These are phyloP conservation scores for Bruguiera sexangula DNA, from an alignment of 345 rosid species.

Conservation along the genomic window DNA sequence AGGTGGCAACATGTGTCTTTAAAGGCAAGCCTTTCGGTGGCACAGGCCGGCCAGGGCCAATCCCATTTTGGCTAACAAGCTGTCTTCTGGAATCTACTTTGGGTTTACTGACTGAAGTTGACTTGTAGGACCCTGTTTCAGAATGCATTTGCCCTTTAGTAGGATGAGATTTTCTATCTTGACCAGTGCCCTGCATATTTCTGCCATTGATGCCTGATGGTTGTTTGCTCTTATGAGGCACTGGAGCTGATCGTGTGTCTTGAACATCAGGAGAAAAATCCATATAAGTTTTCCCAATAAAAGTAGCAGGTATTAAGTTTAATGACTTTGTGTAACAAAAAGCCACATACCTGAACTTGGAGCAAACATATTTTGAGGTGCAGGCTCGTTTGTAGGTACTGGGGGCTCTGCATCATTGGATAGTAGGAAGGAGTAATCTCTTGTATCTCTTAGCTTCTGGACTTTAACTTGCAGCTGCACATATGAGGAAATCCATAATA, in stretches of 20 bases:
- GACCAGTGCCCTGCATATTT: constrained; percentile 34
- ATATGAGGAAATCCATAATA: constrained; percentile 1
- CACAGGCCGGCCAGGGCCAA: constrained; percentile 34
- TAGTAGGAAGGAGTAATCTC: constrained; percentile 80
- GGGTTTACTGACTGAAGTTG: constrained; percentile 32
- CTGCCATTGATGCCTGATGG: constrained; percentile 40
- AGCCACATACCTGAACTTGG: constrained; percentile 47
- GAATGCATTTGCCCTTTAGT: constrained; percentile 34
- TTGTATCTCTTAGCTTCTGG: constrained; percentile 51
- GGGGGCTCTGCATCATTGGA: constrained; percentile 62
- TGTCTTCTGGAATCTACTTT: constrained; percentile 47
- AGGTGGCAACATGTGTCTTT: constrained; percentile 24
- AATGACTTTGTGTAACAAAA: constrained; percentile 18
- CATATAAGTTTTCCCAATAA: constrained; percentile 57
- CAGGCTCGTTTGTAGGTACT: constrained; percentile 42
- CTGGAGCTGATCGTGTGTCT: constrained; percentile 57
- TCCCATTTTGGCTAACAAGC: constrained; percentile 23
- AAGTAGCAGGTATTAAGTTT: constrained; percentile 25
- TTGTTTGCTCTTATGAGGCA: constrained; percentile 44
- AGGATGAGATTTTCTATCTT: constrained; percentile 44
- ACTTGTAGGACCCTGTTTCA: constrained; percentile 35
- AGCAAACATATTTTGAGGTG: constrained; percentile 30
- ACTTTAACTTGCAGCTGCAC: constrained; percentile 49
- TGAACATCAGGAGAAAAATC: constrained; percentile 61
- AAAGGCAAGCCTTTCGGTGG: constrained; percentile 39